Conservation (phyloP, 257 asterid species). For the Capsicum pubescens region DNA sequence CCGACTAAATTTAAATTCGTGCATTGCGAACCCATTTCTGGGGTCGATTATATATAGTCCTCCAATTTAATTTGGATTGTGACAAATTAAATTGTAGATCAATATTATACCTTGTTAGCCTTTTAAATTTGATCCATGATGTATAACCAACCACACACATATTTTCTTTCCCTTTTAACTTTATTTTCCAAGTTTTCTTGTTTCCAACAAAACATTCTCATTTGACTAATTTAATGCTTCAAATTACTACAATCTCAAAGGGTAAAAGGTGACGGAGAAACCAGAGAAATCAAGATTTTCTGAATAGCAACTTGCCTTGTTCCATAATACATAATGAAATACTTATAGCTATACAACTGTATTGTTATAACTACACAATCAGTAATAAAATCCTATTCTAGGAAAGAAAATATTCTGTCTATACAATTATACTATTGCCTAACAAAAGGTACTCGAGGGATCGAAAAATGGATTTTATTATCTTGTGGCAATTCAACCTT, state of each 20-base stretch:
- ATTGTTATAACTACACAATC: too few species aligned
- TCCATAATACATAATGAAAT: too few species aligned
- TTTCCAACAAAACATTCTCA: not conserved
- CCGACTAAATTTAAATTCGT: too few species aligned
- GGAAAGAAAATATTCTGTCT: too few species aligned
- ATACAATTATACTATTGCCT: too few species aligned
- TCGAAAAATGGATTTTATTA: too few species aligned
- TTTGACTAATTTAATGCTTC: not conserved
- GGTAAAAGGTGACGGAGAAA: not conserved
- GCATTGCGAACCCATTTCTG: too few species aligned
- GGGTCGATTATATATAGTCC: too few species aligned
- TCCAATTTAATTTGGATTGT: not conserved
- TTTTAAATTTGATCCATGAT: not conserved
- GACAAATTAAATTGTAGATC: not conserved
- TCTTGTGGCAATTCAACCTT: not conserved
- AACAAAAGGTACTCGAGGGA: not conserved
- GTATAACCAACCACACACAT: not conserved
- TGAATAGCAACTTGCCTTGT: too few species aligned
- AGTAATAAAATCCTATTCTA: too few species aligned
- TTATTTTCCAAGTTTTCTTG: not conserved
- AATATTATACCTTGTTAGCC: not conserved
- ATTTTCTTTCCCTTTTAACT: not conserved
- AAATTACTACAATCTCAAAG: not conserved
- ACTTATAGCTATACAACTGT: too few species aligned
- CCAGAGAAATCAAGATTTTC: too few species aligned